phyloP scores from a whole-genome alignment of 2,329 filamentous ascomycete species.

The Zalaria obscura region DNA sequence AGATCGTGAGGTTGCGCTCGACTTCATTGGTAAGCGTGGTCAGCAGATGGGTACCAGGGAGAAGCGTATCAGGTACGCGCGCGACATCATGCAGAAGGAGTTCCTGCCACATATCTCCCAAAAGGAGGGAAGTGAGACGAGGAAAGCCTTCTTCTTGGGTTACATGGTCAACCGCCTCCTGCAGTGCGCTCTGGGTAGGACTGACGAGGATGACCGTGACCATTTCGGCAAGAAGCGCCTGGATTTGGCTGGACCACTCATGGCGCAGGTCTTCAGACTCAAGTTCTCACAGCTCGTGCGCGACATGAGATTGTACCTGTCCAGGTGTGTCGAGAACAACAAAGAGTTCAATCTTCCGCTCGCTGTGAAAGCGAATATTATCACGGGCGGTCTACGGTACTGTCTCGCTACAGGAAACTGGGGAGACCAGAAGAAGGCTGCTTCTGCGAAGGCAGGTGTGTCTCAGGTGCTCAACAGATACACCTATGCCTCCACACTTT shows the following conservation, averaged over 20 bases:
- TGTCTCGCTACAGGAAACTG: slow-evolving; percentile 96
- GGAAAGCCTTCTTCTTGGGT: slow-evolving; percentile 94
- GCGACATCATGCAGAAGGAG: slow-evolving; percentile 94
- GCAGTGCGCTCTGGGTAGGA: slow-evolving; percentile 81
- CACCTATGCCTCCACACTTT: slow-evolving; percentile 90
- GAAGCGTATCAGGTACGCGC: slow-evolving; percentile 80
- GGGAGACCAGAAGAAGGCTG: slow-evolving; percentile 98
- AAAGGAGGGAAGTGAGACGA: slow-evolving; percentile 81
- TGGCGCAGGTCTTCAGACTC: slow-evolving; percentile 90
- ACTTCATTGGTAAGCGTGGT: slow-evolving; percentile 90
- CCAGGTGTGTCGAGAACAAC: slow-evolving; percentile 79
- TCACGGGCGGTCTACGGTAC: slow-evolving; percentile 92
- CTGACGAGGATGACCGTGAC: slow-evolving; percentile 92
- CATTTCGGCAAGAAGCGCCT: slow-evolving; percentile 98
- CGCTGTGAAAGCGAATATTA: slow-evolving; percentile 78
- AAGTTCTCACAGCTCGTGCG: slow-evolving; percentile 84
- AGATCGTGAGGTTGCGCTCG: slow-evolving; percentile 82
- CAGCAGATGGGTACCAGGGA: slow-evolving; percentile 63
- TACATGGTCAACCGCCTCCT: slow-evolving; percentile 98
- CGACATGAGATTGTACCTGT: slow-evolving; percentile 81
- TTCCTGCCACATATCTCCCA: slow-evolving; percentile 94
- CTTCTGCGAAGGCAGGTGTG: slow-evolving; percentile 87
- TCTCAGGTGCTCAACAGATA: slow-evolving; percentile 97
- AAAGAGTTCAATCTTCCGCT: slow-evolving; percentile 81
- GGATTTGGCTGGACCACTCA: slow-evolving; percentile 82